Conservation (phyloP, 2,329 filamentous ascomycete genomes). For the Fusarium circinatum region DNA sequence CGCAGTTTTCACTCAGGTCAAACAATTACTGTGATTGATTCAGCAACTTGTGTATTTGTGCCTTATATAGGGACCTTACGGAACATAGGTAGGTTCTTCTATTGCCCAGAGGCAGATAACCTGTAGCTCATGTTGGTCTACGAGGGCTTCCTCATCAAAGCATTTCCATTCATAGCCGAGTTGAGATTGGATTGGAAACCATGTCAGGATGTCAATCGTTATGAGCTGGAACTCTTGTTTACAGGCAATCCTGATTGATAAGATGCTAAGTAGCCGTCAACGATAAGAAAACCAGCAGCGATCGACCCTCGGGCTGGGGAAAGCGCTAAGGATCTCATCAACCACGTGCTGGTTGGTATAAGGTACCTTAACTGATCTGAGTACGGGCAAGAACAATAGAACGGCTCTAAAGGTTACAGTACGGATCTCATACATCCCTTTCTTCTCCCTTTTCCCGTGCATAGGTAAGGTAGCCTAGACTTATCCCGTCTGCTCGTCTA, state of each 20-base stretch:
- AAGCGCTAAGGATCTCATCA: not conserved
- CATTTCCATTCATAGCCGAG: not conserved
- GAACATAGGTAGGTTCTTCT: not conserved
- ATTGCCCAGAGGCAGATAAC: not conserved
- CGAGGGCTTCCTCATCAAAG: not conserved
- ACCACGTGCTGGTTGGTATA: conserved; percentile 13
- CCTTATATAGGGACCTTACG: not conserved
- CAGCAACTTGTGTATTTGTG: not conserved
- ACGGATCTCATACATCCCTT: too few species aligned
- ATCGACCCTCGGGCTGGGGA: conserved; percentile 8
- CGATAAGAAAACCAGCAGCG: conserved; percentile 15
- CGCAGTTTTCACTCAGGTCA: not conserved
- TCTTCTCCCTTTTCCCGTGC: not conserved
- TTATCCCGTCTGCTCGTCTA: not conserved
- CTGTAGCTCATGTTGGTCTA: not conserved
- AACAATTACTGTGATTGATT: not conserved
- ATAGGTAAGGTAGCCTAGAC: not conserved
- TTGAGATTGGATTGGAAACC: not conserved
- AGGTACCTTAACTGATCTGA: not conserved
- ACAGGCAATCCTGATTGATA: conserved; percentile 10
- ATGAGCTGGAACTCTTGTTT: not conserved
- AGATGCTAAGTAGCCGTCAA: conserved; percentile 11
- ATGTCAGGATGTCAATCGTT: not conserved
- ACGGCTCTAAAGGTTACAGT: not conserved
- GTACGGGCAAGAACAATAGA: not conserved